Evolutionary conservation across 1,139 yeast species (phyloP).

Genomic region (Protomyces pachydermus): DNA sequence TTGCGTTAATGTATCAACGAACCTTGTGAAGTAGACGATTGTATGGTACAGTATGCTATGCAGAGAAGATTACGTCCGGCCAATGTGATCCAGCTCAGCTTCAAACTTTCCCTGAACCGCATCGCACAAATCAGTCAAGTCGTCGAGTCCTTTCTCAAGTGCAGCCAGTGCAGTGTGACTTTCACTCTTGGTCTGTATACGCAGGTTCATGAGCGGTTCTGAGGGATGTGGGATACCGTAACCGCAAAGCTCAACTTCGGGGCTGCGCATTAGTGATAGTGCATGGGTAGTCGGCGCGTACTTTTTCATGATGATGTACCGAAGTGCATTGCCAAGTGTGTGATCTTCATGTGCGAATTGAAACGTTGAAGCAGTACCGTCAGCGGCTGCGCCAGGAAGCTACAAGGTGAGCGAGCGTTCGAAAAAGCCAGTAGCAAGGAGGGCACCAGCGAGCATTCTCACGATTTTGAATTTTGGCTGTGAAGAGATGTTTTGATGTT

Average conservation of each 20-base stretch:
- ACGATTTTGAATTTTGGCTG: slow-evolving; percentile 22
- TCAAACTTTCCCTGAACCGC: slow-evolving; percentile 71
- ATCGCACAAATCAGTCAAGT: slow-evolving; percentile 74
- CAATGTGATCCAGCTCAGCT: slow-evolving; percentile 10
- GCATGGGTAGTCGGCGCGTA: slow-evolving; percentile 26
- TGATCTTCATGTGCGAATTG: slow-evolving; percentile 92
- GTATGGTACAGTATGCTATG: background rate
- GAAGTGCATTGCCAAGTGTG: slow-evolving; percentile 86
- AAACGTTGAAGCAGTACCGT: slow-evolving; percentile 92
- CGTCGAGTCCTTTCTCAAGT: slow-evolving; percentile 82
- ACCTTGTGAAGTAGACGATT: background rate
- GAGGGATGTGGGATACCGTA: slow-evolving; percentile 99
- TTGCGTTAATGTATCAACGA: background rate
- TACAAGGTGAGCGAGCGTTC: slow-evolving; percentile 13
- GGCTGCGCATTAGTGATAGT: slow-evolving; percentile 40
- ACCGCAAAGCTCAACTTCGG: slow-evolving; percentile 96
- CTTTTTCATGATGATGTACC: slow-evolving; percentile 93
- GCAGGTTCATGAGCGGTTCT: slow-evolving; percentile 77
- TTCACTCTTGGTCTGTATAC: slow-evolving; percentile 86
- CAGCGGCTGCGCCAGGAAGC: slow-evolving; percentile 90
- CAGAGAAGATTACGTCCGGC: background rate
- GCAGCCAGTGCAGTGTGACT: slow-evolving; percentile 78
- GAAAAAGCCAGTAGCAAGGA: background rate
- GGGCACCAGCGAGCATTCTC: background rate
- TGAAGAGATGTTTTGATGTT: slow-evolving; percentile 14